Conservation (phyloP, 345 rosid species). For the Rhodomyrtus tomentosa region DNA sequence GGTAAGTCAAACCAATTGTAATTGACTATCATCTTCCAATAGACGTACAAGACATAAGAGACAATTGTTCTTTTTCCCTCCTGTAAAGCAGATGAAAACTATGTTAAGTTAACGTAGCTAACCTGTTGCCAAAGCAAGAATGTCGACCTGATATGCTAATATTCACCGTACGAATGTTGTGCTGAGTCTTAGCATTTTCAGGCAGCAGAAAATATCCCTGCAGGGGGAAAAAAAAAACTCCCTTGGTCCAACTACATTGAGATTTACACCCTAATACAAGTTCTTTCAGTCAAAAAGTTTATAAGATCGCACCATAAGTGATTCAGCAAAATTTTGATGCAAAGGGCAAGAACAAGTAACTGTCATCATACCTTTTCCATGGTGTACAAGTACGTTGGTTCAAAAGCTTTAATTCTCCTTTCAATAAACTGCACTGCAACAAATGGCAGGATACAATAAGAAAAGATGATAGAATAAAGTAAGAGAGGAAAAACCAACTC, state of each 20-base stretch:
- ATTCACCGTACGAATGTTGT: constrained; percentile 73
- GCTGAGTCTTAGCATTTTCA: constrained; percentile 74
- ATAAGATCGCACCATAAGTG: neutral
- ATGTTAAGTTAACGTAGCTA: neutral
- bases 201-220: constrained; percentile 95
- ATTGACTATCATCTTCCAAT: neutral
- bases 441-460: neutral
- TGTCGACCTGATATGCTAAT: constrained; percentile 85
- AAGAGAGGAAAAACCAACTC: neutral
- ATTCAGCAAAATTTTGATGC: neutral
- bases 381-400: constrained; percentile 82
- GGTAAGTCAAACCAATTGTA: neutral
- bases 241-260: neutral
- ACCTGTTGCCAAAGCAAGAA: constrained; percentile 99
- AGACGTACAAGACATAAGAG: neutral
- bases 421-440: constrained; percentile 81
- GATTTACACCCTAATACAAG: neutral
- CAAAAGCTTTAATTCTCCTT: constrained; percentile 66
- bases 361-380: constrained; percentile 67
- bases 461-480: neutral
- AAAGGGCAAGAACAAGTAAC: neutral
- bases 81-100: neutral
- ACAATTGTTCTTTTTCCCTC: neutral
- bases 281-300: neutral
- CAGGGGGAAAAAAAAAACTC: neutral